Base-by-base conservation (phyloP, 1,139 yeast genomes). In the Zygosaccharomyces pseudobailii region DNA sequence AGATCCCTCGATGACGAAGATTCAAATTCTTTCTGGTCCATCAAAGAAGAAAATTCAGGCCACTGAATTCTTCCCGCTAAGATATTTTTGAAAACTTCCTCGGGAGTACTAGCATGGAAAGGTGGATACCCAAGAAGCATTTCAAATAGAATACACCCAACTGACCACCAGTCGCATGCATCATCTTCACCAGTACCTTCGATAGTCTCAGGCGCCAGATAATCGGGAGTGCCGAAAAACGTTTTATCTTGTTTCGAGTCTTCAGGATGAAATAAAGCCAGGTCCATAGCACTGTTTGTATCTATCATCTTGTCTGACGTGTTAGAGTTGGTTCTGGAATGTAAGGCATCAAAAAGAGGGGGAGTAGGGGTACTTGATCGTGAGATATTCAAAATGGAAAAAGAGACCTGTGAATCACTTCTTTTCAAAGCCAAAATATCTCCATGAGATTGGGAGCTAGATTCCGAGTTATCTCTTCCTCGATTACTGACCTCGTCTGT, bases 201-300 rank as follows among this genome's bases (percentile, higher is more conserved):
- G 53, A 94, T 88, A 0, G 97, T 90, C 63, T 94, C 99, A 0
- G 99, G 99, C 0, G 99, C 95, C 36, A 94, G 75, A 66, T 94
- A 94, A 63, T 94, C 99, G 0, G 99, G 98, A 0, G 99, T 94
- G 0, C 99, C 99, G 32, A 89, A 96, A 61, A 92, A 90, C 55
- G 77, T 79, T 46, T 76, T 74, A 30, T 74, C 70, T 42, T 55
- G 59, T 43, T 74, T 68, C 4, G 71, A 58, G 45, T 75, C 75
- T 30, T 75, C 74, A 0, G 95, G 94, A 63, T 87, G 87, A 63
- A 80, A 87, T 42, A 87, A 72, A 0, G 88, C 89, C 57, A 78
- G 76, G 44, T 65, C 67, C 10, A 62, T 41, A 27, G 46, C 46
- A 30, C 33, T 47, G n/a, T 43, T 38, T 3, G 40, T 8, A 38